phyloP scores from a whole-genome alignment of 148 eudicot genomes.

The Polygonum maritimum region DNA sequence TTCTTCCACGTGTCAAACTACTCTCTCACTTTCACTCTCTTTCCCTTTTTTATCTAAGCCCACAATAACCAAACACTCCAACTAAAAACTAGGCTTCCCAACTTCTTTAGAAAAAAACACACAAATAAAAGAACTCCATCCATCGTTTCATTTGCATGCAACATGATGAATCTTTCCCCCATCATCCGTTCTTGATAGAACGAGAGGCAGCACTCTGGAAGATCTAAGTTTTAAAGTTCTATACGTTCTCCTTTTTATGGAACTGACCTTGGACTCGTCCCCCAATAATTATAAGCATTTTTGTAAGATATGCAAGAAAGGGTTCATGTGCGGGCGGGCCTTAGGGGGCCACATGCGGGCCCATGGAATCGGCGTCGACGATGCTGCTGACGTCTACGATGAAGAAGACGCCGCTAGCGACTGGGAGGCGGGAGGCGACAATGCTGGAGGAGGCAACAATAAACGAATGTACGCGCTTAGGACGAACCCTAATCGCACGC shows the following conservation, averaged over 20 bases:
- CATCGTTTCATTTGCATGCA: background rate
- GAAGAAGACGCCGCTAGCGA: conserved; percentile 45
- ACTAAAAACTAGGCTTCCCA: conserved; percentile 75
- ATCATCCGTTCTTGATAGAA: background rate
- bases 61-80: conserved; percentile 36
- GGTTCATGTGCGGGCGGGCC: conserved; percentile 88
- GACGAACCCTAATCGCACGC: conserved; percentile 71
- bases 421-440: conserved; percentile 31
- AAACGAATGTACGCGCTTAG: conserved; percentile 65
- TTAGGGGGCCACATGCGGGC: conserved; percentile 98
- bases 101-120: conserved; percentile 11
- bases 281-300: conserved; percentile 54
- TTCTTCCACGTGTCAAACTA: conserved; percentile 70
- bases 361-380: conserved; percentile 74
- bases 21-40: conserved; percentile 21
- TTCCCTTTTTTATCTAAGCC: background rate
- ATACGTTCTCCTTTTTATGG: conserved; percentile 25
- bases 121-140: conserved; percentile 30
- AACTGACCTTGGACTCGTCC: conserved; percentile 44
- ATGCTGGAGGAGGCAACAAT: conserved; percentile 5
- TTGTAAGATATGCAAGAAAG: conserved; percentile 82
- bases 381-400: conserved; percentile 34
- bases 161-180: background rate
- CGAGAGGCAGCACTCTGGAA: no score
- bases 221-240: no score